These are phyloP conservation scores for Pseudoperonospora humuli DNA, from an alignment of 352 stramenopile genomes.

Conservation along the genomic window DNA sequence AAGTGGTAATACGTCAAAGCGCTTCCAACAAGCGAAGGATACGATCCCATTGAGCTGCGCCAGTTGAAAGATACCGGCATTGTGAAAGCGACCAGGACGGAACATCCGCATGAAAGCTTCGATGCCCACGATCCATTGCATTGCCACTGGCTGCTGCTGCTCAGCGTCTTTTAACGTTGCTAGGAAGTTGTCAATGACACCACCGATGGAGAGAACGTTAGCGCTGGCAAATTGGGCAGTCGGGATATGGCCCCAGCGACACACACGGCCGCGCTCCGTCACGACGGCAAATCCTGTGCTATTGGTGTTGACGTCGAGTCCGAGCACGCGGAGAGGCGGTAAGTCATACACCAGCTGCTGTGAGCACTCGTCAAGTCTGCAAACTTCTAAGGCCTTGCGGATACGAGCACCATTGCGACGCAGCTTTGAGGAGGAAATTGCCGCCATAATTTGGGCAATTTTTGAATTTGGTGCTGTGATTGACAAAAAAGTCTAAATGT, in stretches of 20 bases:
- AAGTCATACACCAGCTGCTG: conserved; percentile 24
- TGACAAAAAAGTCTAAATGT: too few species aligned
- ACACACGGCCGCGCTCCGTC: conserved; percentile 40
- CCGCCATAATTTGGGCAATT: background rate
- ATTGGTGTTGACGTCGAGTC: conserved; percentile 81
- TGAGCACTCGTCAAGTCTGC: too few species aligned
- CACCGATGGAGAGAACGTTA: conserved; percentile 57
- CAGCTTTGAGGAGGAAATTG: conserved; percentile 7
- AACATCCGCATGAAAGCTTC: conserved; percentile 86
- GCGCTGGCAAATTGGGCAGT: conserved; percentile 54
- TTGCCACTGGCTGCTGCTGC: conserved; percentile 3
- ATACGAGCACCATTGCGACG: conserved; percentile 45
- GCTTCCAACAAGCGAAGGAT: conserved; percentile 67
- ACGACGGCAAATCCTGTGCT: conserved; percentile 72
- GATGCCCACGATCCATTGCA: conserved; percentile 65
- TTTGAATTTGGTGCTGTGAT: background rate
- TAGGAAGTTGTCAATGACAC: conserved; percentile 40
- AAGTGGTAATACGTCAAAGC: conserved; percentile 39
- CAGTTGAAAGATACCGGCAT: conserved; percentile 79
- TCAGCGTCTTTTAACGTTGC: conserved; percentile 20
- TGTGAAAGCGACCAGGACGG: conserved; percentile 64
- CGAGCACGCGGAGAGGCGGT: conserved; percentile 49
- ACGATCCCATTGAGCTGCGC: conserved; percentile 83
- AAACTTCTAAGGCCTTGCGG: conserved; percentile 15
- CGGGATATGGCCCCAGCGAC: conserved; percentile 48